These are phyloP conservation scores for Ophiostoma ulmi DNA, from an alignment of 2,329 filamentous ascomycete genomes.

Conservation along the genomic window DNA sequence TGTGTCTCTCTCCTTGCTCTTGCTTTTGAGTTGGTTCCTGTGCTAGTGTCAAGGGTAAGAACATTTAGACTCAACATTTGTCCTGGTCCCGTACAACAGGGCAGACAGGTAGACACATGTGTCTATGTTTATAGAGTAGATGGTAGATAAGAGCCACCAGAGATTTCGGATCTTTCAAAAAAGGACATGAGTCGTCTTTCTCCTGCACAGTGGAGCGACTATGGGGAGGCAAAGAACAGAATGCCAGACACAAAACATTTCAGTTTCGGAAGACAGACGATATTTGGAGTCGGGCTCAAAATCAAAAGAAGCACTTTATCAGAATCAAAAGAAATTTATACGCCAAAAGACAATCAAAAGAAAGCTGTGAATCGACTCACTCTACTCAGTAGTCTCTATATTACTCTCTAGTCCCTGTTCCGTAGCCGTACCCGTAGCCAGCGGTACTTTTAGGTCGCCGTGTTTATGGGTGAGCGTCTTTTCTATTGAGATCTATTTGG, in stretches of 20 bases:
- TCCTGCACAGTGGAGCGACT: background rate
- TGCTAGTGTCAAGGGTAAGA: slow-evolving; percentile 7
- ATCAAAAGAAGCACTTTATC: background rate
- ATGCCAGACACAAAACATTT: background rate
- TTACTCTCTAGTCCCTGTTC: background rate
- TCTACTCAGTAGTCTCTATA: too few species aligned
- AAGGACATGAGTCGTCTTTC: background rate
- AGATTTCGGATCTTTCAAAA: background rate
- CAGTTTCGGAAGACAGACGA: background rate
- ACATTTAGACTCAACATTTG: too few species aligned
- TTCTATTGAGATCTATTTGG: background rate
- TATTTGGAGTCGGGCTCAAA: background rate
- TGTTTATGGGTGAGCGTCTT: background rate
- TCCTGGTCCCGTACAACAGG: background rate
- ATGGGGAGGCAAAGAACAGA: background rate
- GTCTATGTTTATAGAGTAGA: background rate
- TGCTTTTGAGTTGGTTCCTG: background rate
- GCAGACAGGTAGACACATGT: background rate
- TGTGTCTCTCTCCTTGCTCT: background rate
- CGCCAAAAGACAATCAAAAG: too few species aligned
- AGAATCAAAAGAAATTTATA: background rate
- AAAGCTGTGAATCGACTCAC: too few species aligned
- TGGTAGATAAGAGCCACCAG: background rate
- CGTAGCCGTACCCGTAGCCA: background rate
- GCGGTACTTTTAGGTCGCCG: slow-evolving; percentile 13